phyloP scores from a whole-genome alignment of 176 grass and related monocot genomes.

The Bonia amplexicaulis region DNA sequence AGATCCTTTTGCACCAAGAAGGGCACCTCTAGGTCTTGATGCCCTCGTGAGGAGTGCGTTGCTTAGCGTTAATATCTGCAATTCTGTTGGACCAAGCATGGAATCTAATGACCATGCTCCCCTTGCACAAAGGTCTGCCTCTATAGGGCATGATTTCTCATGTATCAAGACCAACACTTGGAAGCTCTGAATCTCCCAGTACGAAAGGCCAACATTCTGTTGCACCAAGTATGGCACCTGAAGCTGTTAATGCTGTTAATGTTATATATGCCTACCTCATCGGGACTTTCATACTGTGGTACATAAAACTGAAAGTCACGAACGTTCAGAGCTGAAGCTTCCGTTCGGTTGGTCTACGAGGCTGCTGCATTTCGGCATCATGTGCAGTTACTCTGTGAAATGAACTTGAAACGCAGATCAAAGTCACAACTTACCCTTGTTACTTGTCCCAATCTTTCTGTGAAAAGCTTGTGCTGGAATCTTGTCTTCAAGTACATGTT shows the following conservation, averaged over 20 bases:
- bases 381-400: background rate
- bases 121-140: background rate
- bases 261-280: background rate
- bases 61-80: background rate
- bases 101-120: background rate
- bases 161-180: background rate
- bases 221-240: background rate
- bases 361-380: background rate
- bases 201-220: background rate
- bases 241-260: background rate
- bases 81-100: constrained; percentile 3
- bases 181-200: background rate
- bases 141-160: background rate
- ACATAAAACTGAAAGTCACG: background rate
- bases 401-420: background rate
- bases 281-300: background rate
- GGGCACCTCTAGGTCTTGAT: background rate
- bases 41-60: background rate
- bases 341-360: background rate
- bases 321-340: background rate
- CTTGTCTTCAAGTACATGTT: background rate
- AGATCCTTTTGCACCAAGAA: background rate
- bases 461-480: background rate
- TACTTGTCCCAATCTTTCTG: background rate
- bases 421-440: background rate